phyloP scores from a whole-genome alignment of 352 stramenopile genomes.

The Globisporangium nodosum region DNA sequence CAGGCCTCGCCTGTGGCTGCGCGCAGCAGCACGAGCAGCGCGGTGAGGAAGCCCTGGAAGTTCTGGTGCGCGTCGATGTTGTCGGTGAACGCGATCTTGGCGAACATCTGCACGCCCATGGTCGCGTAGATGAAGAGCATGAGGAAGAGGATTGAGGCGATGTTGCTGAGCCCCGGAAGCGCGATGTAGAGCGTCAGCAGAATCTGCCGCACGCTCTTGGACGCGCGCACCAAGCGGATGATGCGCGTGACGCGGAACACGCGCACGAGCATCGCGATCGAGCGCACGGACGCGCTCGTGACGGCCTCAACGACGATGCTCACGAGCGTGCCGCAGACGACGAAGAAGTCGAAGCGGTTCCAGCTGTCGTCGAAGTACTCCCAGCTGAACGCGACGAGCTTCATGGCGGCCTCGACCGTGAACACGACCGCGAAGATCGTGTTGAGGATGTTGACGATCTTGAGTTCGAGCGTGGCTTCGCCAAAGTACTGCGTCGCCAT shows the following conservation, averaged over 20 bases:
- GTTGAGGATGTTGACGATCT: constrained; percentile 72
- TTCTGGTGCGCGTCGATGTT: constrained; percentile 88
- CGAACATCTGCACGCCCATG: constrained; percentile 91
- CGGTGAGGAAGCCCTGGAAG: constrained; percentile 90
- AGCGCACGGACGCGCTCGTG: constrained; percentile 52
- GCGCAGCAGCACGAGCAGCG: constrained; percentile 86
- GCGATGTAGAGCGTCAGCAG: constrained; percentile 89
- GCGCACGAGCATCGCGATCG: constrained; percentile 84
- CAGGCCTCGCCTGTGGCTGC: constrained; percentile 92
- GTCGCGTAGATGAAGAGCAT: constrained; percentile 94
- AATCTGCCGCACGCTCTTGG: constrained; percentile 85
- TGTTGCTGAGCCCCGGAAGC: constrained; percentile 87
- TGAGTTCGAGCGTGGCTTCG: constrained; percentile 46
- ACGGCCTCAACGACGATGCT: constrained; percentile 58
- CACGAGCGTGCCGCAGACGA: constrained; percentile 58
- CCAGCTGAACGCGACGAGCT: constrained; percentile 71
- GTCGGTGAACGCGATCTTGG: constrained; percentile 63
- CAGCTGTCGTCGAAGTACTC: constrained; percentile 84
- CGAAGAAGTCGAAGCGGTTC: constrained; percentile 89
- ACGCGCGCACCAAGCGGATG: constrained; percentile 76
- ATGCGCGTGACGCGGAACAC: constrained; percentile 89
- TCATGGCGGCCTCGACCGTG: constrained; percentile 82
- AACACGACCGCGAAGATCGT: constrained; percentile 87
- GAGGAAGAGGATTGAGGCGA: constrained; percentile 88
- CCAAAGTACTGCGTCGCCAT: constrained; percentile 88